Evolutionary conservation across 2,329 filamentous ascomycete genomes (phyloP), one percentile per base, ranked within the genome.

Genomic region (Zelopaecilomyces penicillatus): DNA sequence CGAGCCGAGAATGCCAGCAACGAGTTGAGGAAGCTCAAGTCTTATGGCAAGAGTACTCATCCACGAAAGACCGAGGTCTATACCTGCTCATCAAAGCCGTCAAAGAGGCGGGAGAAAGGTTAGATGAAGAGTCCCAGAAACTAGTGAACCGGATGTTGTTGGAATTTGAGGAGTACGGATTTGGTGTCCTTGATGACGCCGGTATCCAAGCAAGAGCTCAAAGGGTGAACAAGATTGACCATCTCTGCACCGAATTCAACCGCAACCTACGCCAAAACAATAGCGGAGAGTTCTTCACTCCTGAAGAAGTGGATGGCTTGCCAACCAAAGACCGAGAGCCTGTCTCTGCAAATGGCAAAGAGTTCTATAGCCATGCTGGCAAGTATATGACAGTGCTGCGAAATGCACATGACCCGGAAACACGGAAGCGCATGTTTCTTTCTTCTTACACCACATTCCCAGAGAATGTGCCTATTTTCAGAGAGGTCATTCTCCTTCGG

Each of bases 361-460:
- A 33, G 32, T 29, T 42, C 11, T 28, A 43, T 12, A 12, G 5
- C 0, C 71, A 76, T 46, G 61, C 73, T 5, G 73, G 75, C 57
- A 69, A 72, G 0, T 67, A 70, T 1, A 58, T 76, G 50, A 74
- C 74, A 57, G 19, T 19, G 19, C 19, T 19, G 19, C 19, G 19
- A 19, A 74, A 77, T 52, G 73, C 69, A 37, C 67, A 66, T 45
- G 67, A 71, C 41, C 62, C 70, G 6, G 67, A 71, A 39, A 70
- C 68, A 4, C 64, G 76, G 30, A 69, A 68, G 56, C 66, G 65
- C 48, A 60, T 79, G 19, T 74, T 75, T 42, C 58, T 75, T 9
- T 69, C 65, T 26, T 76, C 75, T 46, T 72, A 77, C 56, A 74
- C 76, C 58, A 76, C 76, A 48, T 74, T 73, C 53, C 70, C 70